Evolutionary conservation across 129 eudicot species (phyloP).

Genomic region (Centrapalus pauciflorus): DNA sequence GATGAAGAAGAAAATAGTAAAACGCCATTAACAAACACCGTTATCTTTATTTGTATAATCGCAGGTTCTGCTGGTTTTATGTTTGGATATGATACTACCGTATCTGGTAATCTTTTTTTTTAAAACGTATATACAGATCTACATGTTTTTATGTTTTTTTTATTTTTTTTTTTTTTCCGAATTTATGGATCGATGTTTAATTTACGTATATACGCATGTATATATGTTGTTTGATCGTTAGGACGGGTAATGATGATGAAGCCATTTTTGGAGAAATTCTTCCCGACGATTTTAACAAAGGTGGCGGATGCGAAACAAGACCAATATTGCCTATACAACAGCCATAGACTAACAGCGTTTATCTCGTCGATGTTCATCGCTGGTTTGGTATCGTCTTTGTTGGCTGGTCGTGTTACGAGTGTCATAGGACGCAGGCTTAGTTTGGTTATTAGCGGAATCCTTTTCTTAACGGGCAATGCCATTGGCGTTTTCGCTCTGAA

Average conservation of each 20-base stretch:
- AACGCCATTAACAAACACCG: conserved; percentile 31
- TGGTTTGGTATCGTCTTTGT: conserved; percentile 36
- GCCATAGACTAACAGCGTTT: conserved; percentile 32
- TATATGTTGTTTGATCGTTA: conserved; percentile 8
- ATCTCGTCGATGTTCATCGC: conserved; percentile 46
- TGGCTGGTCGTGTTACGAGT: conserved; percentile 33
- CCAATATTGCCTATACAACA: conserved; percentile 34
- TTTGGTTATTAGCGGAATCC: conserved; percentile 34
- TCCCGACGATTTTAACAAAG: conserved; percentile 27
- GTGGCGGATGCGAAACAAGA: conserved; percentile 27
- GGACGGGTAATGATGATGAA: conserved; percentile 50
- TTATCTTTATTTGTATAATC: conserved; percentile 24
- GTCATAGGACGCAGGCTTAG: conserved; percentile 29
- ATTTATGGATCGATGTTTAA: not conserved
- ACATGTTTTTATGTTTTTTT: no score
- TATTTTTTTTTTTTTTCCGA: not conserved
- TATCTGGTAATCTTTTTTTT: conserved; percentile 35
- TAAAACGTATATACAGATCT: no score
- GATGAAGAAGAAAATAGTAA: conserved; percentile 11
- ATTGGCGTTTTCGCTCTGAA: conserved; percentile 27
- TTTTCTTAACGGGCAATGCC: conserved; percentile 30
- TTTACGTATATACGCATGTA: no score
- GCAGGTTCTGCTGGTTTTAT: conserved; percentile 41
- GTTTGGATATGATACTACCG: conserved; percentile 40
- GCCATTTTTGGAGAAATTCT: conserved; percentile 38